Conservation (phyloP, 768 basidiomycete genomes). For the Clitopilus passeckerianus region DNA sequence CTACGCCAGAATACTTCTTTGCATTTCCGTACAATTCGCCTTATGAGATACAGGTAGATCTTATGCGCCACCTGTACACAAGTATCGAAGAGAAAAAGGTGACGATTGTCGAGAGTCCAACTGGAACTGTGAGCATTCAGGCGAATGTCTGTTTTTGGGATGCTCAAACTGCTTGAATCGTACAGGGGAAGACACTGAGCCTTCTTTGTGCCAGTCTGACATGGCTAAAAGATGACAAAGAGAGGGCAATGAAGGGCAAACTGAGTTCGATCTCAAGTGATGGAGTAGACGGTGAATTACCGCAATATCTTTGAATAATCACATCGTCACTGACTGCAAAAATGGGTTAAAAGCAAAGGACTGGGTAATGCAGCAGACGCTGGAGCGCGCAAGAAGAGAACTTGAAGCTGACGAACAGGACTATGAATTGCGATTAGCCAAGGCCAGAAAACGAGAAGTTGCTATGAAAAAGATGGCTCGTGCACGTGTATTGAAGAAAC, state of each 20-base stretch:
- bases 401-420: slow-evolving; percentile 65
- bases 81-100: slow-evolving; percentile 73
- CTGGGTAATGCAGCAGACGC: slow-evolving; percentile 75
- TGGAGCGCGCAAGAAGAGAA: slow-evolving; percentile 57
- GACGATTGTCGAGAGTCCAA: slow-evolving; percentile 84
- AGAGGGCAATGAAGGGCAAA: slow-evolving; percentile 64
- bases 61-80: slow-evolving; percentile 85
- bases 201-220: slow-evolving; percentile 72
- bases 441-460: slow-evolving; percentile 62
- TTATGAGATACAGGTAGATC: slow-evolving; percentile 77
- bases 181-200: slow-evolving; percentile 82
- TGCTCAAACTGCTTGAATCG: neutral
- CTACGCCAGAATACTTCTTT: slow-evolving; percentile 64
- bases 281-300: slow-evolving; percentile 23
- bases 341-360: slow-evolving; percentile 45
- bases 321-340: neutral
- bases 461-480: slow-evolving; percentile 45
- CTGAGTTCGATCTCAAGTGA: slow-evolving; percentile 35
- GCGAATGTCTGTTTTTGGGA: no score
- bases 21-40: slow-evolving; percentile 83
- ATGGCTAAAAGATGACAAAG: slow-evolving; percentile 69
- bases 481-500: slow-evolving; percentile 55
- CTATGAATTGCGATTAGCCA: slow-evolving; percentile 52
- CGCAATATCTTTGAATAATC: neutral
- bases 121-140: slow-evolving; percentile 66